Conservation (phyloP, 2,329 filamentous ascomycete genomes). For the Herpotrichia juniperi region DNA sequence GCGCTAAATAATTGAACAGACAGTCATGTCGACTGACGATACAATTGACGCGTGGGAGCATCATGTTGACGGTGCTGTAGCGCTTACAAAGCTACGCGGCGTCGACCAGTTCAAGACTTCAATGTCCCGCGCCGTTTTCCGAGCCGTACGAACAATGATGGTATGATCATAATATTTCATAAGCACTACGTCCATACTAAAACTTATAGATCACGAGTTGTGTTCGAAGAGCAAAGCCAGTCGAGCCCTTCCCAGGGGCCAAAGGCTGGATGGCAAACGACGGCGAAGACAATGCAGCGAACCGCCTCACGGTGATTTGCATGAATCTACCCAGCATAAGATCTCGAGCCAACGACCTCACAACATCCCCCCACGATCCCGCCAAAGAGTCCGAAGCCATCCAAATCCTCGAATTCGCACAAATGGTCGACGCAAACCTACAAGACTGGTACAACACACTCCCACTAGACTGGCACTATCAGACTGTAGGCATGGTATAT, state of each 20-base stretch:
- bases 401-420: constrained; percentile 41
- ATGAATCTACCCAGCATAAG: constrained; percentile 47
- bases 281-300: constrained; percentile 45
- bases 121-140: constrained; percentile 46
- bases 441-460: constrained; percentile 45
- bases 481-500: constrained; percentile 36
- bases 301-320: constrained; percentile 47
- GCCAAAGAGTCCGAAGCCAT: constrained; percentile 33
- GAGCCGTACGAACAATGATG: constrained; percentile 50
- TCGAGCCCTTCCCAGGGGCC: constrained; percentile 44
- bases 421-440: constrained; percentile 44
- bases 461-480: constrained; percentile 41
- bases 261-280: constrained; percentile 43
- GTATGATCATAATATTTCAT: constrained; percentile 20
- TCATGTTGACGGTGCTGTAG: constrained; percentile 49
- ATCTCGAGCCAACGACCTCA: constrained; percentile 39
- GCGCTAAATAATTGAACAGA: constrained; percentile 34
- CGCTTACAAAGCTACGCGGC: constrained; percentile 46
- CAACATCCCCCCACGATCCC: constrained; percentile 25
- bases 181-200: constrained; percentile 4
- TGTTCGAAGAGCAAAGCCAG: constrained; percentile 46
- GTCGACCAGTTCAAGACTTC: constrained; percentile 46
- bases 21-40: constrained; percentile 45
- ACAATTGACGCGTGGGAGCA: constrained; percentile 46
- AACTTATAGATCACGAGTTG: constrained; percentile 43